Percentiles rank a stretch among this genome's conserved stretches.
Evolutionary conservation across 768 basidiomycete species (phyloP).

Genomic region (Naganishia friedmannii): DNA sequence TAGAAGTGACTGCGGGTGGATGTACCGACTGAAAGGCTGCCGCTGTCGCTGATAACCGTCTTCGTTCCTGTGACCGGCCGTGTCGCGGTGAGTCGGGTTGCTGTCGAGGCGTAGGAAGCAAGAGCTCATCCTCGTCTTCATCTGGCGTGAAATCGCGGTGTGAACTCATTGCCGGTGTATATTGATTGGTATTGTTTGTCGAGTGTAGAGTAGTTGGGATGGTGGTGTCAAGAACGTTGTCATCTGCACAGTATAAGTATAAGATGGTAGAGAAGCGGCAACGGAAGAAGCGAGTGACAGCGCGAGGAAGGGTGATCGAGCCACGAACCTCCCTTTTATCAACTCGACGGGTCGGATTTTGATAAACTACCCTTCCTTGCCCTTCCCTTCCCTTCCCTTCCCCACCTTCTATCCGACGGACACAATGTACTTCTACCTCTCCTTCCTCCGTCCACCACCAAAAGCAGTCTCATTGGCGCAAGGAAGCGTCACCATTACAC

Average conservation of each 20-base stretch:
- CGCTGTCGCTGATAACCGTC: too few species aligned
- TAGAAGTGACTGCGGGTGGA: slow-evolving; percentile 3
- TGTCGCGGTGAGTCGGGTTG: background rate
- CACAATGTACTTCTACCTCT: slow-evolving; percentile 82
- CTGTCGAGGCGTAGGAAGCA: background rate
- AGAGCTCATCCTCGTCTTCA: slow-evolving; percentile 16
- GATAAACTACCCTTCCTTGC: too few species aligned
- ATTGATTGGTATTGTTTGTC: background rate
- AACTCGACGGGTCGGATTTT: too few species aligned
- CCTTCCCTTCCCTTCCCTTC: background rate
- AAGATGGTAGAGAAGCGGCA: too few species aligned
- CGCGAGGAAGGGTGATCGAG: too few species aligned
- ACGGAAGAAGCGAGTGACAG: too few species aligned
- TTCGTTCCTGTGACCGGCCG: background rate
- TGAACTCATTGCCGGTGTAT: slow-evolving; percentile 8
- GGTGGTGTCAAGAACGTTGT: too few species aligned
- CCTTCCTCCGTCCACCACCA: slow-evolving; percentile 84
- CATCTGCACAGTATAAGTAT: too few species aligned
- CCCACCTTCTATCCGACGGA: background rate
- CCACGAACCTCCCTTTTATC: too few species aligned
- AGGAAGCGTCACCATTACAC: slow-evolving; percentile 62
- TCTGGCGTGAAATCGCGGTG: slow-evolving; percentile 23
- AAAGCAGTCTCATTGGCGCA: slow-evolving; percentile 52
- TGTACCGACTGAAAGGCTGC: too few species aligned
- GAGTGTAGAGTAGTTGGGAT: background rate